Percentiles rank a stretch among this genome's conserved stretches.
Evolutionary conservation across 228 moss, liverwort and hornwort genomes (phyloP).

Genomic region (Sphagnum fallax): DNA sequence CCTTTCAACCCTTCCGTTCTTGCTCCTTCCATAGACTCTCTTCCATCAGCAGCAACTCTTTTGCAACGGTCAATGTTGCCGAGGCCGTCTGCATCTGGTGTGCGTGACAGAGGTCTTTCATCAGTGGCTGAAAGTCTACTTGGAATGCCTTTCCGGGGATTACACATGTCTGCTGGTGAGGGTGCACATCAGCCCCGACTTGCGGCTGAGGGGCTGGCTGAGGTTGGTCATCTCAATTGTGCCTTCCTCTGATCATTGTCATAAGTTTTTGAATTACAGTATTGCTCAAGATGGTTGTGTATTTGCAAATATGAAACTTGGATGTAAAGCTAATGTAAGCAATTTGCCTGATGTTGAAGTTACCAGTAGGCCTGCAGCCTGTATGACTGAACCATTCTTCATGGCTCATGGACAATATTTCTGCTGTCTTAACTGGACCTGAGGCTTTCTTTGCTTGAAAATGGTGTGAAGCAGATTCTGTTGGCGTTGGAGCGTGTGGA

Average conservation of each 20-base stretch:
- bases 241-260: neutral
- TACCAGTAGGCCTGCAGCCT: neutral
- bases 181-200: constrained; percentile 74
- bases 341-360: neutral
- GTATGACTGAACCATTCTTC: no score
- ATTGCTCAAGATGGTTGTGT: neutral
- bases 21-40: constrained; percentile 53
- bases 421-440: no score
- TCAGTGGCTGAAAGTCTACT: constrained; percentile 67
- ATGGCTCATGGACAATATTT: no score
- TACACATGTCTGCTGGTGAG: constrained; percentile 59
- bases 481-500: constrained; percentile 85
- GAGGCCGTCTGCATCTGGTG: constrained; percentile 45
- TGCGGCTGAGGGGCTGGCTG: constrained; percentile 74
- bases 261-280: neutral
- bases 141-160: constrained; percentile 67
- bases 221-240: constrained; percentile 30
- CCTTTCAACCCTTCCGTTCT: constrained; percentile 48
- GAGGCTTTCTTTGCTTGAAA: no score
- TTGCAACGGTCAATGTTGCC: constrained; percentile 69
- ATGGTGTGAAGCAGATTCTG: constrained; percentile 41
- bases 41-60: constrained; percentile 47
- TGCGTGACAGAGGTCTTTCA: constrained; percentile 49
- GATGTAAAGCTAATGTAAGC: neutral
- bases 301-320: neutral